A percentile compares a stretch with the other conserved stretches of the same genome.
These are phyloP conservation scores for Xanthoconium stramineum DNA, from an alignment of 768 basidiomycete genomes.

Conservation along the genomic window DNA sequence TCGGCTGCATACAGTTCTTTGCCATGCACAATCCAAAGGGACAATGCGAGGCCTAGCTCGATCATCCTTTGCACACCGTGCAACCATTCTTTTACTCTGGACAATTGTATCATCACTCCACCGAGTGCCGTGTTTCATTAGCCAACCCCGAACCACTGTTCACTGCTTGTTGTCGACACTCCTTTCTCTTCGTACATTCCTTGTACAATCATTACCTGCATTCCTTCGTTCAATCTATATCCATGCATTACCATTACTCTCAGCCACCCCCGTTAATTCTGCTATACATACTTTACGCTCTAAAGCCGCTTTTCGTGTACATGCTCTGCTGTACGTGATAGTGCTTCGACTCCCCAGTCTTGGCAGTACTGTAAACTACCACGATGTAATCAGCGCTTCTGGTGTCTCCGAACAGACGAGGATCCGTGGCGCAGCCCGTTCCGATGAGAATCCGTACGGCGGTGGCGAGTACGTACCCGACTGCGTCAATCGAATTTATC, in stretches of 20 bases:
- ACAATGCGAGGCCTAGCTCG: conserved; percentile 10
- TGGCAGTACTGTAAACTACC: not conserved
- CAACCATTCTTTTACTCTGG: not conserved
- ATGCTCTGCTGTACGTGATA: not conserved
- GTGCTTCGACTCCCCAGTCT: not conserved
- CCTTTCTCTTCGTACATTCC: not conserved
- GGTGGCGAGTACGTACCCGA: not conserved
- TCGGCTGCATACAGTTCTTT: conserved; percentile 52
- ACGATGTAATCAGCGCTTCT: not conserved
- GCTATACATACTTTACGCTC: conserved; percentile 3
- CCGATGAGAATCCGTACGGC: not conserved
- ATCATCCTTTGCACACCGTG: not conserved
- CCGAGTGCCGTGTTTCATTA: conserved; percentile 10
- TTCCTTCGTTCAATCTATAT: conserved; percentile 6
- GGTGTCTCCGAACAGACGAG: not conserved
- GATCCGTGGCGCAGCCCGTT: not conserved
- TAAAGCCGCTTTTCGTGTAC: not conserved
- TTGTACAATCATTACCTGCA: conserved; percentile 10
- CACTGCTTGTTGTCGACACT: too few species aligned
- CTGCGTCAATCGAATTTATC: not conserved
- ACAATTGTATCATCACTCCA: conserved; percentile 8
- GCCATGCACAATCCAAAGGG: conserved; percentile 37
- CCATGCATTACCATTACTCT: not conserved
- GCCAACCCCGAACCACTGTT: too few species aligned
- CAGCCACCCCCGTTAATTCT: not conserved